These are phyloP conservation scores for Penicillium tannophilum DNA, from an alignment of 495 filamentous ascomycete species.

Conservation along the genomic window DNA sequence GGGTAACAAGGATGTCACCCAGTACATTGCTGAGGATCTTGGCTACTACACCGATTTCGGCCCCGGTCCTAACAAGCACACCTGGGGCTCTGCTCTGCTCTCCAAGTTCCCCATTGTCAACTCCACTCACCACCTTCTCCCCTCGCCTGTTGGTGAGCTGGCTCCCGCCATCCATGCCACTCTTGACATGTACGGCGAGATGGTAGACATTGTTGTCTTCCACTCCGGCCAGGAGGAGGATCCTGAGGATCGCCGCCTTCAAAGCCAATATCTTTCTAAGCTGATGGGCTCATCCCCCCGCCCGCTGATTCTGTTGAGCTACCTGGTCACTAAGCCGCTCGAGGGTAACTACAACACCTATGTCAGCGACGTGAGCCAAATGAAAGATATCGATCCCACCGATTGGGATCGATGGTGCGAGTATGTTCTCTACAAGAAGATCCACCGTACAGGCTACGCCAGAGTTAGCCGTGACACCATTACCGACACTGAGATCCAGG, in stretches of 20 bases:
- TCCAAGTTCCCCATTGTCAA: conserved; percentile 98
- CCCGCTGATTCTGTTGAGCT: conserved; percentile 83
- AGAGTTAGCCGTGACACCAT: conserved; percentile 86
- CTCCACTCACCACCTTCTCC: conserved; percentile 92
- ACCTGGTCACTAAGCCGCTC: conserved; percentile 86
- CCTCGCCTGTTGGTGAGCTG: conserved; percentile 90
- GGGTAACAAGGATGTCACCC: conserved; percentile 97
- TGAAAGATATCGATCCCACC: conserved; percentile 91
- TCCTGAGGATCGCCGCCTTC: conserved; percentile 85
- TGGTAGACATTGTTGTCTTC: conserved; percentile 95
- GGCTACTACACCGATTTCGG: conserved; percentile 99
- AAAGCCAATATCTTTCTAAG: conserved; percentile 82
- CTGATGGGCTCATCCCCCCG: conserved; percentile 83
- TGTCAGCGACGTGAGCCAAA: conserved; percentile 81
- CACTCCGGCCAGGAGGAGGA: conserved; percentile 99
- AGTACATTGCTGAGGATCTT: conserved; percentile 92
- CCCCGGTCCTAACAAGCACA: conserved; percentile 98
- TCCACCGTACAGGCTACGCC: conserved; percentile 87
- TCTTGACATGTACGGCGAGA: conserved; percentile 85
- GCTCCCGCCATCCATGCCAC: conserved; percentile 97
- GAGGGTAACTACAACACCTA: conserved; percentile 98
- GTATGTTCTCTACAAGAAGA: conserved; percentile 92
- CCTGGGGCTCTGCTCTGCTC: conserved; percentile 90
- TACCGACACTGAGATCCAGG: conserved; percentile 97
- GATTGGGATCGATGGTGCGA: conserved; percentile 99